These are phyloP conservation scores for Ceraceosorus bombacis DNA, from an alignment of 1,284 basidiomycete genomes.

Conservation along the genomic window DNA sequence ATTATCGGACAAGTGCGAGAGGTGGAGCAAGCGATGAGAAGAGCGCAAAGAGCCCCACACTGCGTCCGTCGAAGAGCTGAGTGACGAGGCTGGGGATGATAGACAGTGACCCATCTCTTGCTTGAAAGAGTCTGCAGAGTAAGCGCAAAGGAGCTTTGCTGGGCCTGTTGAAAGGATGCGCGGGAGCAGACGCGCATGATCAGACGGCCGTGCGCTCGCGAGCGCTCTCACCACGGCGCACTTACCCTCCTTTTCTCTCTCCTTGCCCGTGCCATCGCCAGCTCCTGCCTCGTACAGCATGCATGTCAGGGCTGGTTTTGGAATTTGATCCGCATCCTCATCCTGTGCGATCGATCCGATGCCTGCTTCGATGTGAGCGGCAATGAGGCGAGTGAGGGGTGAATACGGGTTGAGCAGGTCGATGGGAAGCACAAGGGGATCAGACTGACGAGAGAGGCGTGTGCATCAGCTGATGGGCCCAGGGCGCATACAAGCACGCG, in stretches of 20 bases:
- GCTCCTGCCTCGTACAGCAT: constrained; percentile 42
- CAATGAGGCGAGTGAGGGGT: constrained; percentile 34
- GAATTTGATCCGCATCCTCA: constrained; percentile 18
- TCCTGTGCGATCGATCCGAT: constrained; percentile 13
- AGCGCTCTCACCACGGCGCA: neutral
- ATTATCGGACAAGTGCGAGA: constrained; percentile 37
- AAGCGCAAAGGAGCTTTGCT: constrained; percentile 35
- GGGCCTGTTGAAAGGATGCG: constrained; percentile 18
- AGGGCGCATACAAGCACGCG: neutral
- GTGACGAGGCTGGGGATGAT: constrained; percentile 10
- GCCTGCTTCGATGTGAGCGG: constrained; percentile 23
- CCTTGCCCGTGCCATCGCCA: constrained; percentile 40
- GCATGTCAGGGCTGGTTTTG: too few relatives aligned
- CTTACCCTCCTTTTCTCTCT: constrained; percentile 41
- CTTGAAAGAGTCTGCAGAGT: constrained; percentile 16
- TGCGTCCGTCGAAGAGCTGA: constrained; percentile 6
- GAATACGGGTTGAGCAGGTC: constrained; percentile 39
- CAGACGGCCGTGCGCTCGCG: neutral
- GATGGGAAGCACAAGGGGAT: constrained; percentile 44
- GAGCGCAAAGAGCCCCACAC: constrained; percentile 7
- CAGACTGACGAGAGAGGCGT: constrained; percentile 7
- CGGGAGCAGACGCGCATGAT: neutral
- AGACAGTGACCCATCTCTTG: constrained; percentile 9
- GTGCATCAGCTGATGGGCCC: neutral
- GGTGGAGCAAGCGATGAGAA: constrained; percentile 25